These are phyloP conservation scores for Sporobolomyces pararoseus DNA, from an alignment of 768 basidiomycete species.

Conservation along the genomic window DNA sequence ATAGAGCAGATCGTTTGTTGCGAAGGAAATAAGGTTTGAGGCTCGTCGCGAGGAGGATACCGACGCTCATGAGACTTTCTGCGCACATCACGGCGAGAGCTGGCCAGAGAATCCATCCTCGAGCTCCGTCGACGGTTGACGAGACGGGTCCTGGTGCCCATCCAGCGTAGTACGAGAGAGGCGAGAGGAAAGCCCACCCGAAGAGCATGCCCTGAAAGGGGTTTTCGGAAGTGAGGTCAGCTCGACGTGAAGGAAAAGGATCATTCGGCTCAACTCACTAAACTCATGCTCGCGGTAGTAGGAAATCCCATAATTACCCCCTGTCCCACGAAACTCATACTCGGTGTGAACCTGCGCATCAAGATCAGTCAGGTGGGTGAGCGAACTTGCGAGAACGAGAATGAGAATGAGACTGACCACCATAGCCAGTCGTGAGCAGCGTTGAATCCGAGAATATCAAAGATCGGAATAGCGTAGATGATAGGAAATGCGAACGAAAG, in stretches of 20 bases:
- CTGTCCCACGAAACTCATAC: slow-evolving; percentile 71
- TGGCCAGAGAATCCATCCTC: slow-evolving; percentile 93
- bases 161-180: slow-evolving; percentile 69
- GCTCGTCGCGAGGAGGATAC: slow-evolving; percentile 61
- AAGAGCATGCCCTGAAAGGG: slow-evolving; percentile 78
- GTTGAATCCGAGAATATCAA: slow-evolving; percentile 64
- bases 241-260: neutral
- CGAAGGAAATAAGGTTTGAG: slow-evolving; percentile 15
- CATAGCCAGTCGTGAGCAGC: slow-evolving; percentile 86
- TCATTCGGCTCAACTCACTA: slow-evolving; percentile 54
- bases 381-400: neutral
- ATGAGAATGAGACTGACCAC: slow-evolving; percentile 52
- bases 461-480: slow-evolving; percentile 74
- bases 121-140: slow-evolving; percentile 79
- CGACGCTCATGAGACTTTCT: slow-evolving; percentile 78
- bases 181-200: slow-evolving; percentile 92
- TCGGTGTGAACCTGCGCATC: slow-evolving; percentile 65
- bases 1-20: slow-evolving; percentile 57
- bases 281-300: slow-evolving; percentile 86
- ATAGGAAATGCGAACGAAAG: slow-evolving; percentile 84
- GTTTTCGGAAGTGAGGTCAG: too few relatives aligned
- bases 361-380: neutral
- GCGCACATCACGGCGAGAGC: slow-evolving; percentile 93
- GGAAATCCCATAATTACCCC: slow-evolving; percentile 98
- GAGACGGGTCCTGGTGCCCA: slow-evolving; percentile 94